Evolutionary conservation across 352 stramenopile species (phyloP).

Genomic region (Aphanomyces invadans): DNA sequence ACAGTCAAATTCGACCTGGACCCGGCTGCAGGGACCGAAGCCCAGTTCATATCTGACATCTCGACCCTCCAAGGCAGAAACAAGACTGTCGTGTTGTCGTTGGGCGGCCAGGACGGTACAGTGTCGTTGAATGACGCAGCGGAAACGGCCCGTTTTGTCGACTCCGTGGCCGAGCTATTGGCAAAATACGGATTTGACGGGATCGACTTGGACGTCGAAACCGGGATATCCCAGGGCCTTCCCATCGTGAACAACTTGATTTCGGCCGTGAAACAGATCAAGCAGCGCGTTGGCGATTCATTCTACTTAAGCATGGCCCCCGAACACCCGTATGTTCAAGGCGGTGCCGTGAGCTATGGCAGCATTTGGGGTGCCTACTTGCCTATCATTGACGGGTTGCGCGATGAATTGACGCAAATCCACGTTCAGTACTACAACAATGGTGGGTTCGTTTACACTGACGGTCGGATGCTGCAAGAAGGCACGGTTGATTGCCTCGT

Average conservation of each 20-base stretch:
- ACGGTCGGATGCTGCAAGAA: conserved; percentile 21
- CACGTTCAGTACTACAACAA: conserved; percentile 26
- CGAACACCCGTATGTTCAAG: conserved; percentile 24
- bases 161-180: neutral
- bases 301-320: conserved; percentile 24
- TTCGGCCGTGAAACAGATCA: conserved; percentile 17
- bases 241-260: conserved; percentile 23
- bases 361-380: conserved; percentile 21
- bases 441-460: conserved; percentile 13
- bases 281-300: conserved; percentile 1
- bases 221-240: neutral
- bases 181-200: conserved; percentile 22
- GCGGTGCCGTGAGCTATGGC: conserved; percentile 2
- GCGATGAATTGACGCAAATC: conserved; percentile 17
- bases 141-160: conserved; percentile 14
- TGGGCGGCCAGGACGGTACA: conserved; percentile 14
- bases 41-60: conserved; percentile 13
- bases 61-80: neutral
- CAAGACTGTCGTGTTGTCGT: conserved; percentile 20
- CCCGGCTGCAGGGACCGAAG: neutral
- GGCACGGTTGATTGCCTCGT: conserved; percentile 19
- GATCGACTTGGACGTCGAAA: conserved; percentile 20
- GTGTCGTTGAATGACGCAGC: neutral
- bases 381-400: conserved; percentile 22
- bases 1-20: neutral